Base-by-base conservation (phyloP, 805 yeast genomes). In the Saccharomycopsis oosterbeekiorum region DNA sequence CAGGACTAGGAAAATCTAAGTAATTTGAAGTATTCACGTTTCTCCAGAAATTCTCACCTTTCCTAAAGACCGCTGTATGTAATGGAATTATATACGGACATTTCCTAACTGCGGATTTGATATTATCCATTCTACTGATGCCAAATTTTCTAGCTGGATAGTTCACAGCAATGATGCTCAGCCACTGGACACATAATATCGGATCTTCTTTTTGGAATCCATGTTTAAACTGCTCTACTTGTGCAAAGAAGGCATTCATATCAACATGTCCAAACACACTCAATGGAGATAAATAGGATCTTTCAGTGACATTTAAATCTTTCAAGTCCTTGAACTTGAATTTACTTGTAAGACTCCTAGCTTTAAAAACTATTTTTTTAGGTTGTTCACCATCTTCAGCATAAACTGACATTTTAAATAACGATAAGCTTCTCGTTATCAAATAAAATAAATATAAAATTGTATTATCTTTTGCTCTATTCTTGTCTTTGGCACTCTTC, bases 171-270 rank as follows among this genome's bases (percentile, higher is more conserved):
- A 94, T 93, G 2, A 94, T 74, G 0, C 92, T 79, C 56, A 80
- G 78, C 99, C 99, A 94, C 69, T 94, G 99, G 4, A 90, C 89
- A 70, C 97, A 92, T 0, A 91, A 97, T 1, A 94, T 86, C 0
- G 99, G 97, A 64, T 84, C 92, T 1, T 84, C 82, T 1, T 75
- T 75, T 1, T 84, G 72, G 15, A 86, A 73, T 0, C 86, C 86
- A 17, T 89, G 77, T 51, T 97, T 74, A 5, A 89, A 75, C 66
- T 87, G 93, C 68, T 94, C 97, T 37, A 86, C 94, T 70, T 94
- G 99, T 0, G 99, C 97, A 73, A 88, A 94, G 71, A 92, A 94
- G 12, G 98, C 97, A 74, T 94, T 96, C 68, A 90, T 81, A 73
- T 94, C 99, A 26, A 94, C 80, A 67, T 91, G 96, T 8, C 87